These are phyloP conservation scores for Dujonia santamariae DNA, from an alignment of 1,139 yeast genomes.

Conservation along the genomic window DNA sequence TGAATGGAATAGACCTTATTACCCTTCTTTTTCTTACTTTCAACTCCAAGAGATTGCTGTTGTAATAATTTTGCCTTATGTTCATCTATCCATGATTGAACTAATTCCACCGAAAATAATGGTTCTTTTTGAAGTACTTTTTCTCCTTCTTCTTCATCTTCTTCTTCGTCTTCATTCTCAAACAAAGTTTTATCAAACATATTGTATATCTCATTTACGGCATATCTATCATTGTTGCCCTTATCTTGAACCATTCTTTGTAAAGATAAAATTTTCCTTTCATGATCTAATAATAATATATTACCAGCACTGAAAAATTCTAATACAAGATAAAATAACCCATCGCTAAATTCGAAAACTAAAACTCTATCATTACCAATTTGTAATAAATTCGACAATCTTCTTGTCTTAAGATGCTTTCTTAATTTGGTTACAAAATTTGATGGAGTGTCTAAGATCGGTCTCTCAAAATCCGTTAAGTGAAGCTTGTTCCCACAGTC, in stretches of 20 bases:
- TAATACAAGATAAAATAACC: slow-evolving; percentile 70
- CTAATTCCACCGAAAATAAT: slow-evolving; percentile 30
- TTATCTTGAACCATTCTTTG: slow-evolving; percentile 78
- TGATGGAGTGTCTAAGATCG: slow-evolving; percentile 78
- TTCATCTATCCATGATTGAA: slow-evolving; percentile 48
- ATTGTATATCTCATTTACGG: slow-evolving; percentile 69
- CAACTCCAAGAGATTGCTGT: slow-evolving; percentile 3
- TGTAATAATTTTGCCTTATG: slow-evolving; percentile 29
- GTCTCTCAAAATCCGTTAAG: slow-evolving; percentile 75
- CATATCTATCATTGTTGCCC: slow-evolving; percentile 56
- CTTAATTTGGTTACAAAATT: slow-evolving; percentile 82
- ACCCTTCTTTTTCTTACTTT: slow-evolving; percentile 22
- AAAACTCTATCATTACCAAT: slow-evolving; percentile 76
- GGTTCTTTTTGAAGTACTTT: no score
- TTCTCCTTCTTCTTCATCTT: slow-evolving; percentile 13
- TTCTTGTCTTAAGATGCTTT: slow-evolving; percentile 78
- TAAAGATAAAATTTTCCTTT: slow-evolving; percentile 63
- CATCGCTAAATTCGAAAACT: slow-evolving; percentile 80
- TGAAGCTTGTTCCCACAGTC: slow-evolving; percentile 88
- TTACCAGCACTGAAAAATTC: slow-evolving; percentile 97
- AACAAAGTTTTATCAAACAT: slow-evolving; percentile 55
- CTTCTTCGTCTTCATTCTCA: slow-evolving; percentile 17
- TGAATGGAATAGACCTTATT: slow-evolving; percentile 61
- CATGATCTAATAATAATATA: slow-evolving; percentile 69
- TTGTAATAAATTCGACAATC: slow-evolving; percentile 71